phyloP scores from a whole-genome alignment of 805 yeast genomes.

The Spathaspora sp. region DNA sequence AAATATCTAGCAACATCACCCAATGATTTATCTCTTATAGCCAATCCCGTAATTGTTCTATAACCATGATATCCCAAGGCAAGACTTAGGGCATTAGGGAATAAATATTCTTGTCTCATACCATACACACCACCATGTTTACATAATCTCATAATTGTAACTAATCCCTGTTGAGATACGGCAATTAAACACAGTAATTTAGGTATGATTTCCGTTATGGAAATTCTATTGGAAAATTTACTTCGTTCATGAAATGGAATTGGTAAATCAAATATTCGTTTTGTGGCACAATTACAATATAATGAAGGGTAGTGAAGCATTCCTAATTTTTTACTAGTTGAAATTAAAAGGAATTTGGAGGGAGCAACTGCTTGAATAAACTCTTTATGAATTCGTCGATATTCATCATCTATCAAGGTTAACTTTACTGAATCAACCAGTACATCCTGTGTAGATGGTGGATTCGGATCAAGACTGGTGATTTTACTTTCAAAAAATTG shows the following conservation, averaged over 20 bases:
- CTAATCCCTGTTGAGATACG: slow-evolving; percentile 35
- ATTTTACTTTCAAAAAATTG: slow-evolving; percentile 31
- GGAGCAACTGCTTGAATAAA: not conserved
- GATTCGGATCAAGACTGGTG: slow-evolving; percentile 5
- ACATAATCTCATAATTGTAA: slow-evolving; percentile 34
- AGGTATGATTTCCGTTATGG: slow-evolving; percentile 32
- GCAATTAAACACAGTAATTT: slow-evolving; percentile 32
- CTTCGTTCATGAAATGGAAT: slow-evolving; percentile 35
- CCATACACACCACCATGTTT: slow-evolving; percentile 33
- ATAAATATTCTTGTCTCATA: slow-evolving; percentile 41
- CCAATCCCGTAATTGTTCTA: slow-evolving; percentile 32
- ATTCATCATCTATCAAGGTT: slow-evolving; percentile 30
- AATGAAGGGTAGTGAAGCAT: slow-evolving; percentile 43
- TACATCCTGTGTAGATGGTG: not conserved
- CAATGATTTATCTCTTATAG: slow-evolving; percentile 22
- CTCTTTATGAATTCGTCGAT: slow-evolving; percentile 27
- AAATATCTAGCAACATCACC: slow-evolving; percentile 20
- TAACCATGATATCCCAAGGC: slow-evolving; percentile 23
- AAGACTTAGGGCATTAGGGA: slow-evolving; percentile 31
- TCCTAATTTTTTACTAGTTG: slow-evolving; percentile 44
- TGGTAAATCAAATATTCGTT: slow-evolving; percentile 34
- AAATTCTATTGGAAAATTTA: slow-evolving; percentile 30
- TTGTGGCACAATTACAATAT: slow-evolving; percentile 46
- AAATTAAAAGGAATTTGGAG: slow-evolving; percentile 21
- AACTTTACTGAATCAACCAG: slow-evolving; percentile 15